Evolutionary conservation across 345 rosid genomes (phyloP).

Genomic region (Aquilaria sinensis): DNA sequence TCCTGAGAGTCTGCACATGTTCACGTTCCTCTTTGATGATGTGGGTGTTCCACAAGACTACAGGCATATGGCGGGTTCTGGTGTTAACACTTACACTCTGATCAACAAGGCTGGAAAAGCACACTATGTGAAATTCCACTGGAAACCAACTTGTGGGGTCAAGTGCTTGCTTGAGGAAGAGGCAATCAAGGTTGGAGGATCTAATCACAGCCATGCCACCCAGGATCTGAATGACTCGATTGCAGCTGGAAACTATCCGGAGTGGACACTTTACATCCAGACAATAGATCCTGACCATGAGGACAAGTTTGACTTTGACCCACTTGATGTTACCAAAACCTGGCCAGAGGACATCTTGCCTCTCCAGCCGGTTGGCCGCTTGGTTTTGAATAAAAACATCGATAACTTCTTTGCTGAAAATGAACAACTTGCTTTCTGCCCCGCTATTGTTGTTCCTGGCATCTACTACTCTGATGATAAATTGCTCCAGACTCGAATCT

Average conservation of each 20-base stretch:
- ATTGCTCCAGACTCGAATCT: conserved; percentile 77
- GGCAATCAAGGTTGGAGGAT: conserved; percentile 83
- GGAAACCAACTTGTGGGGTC: conserved; percentile 96
- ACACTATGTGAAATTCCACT: conserved; percentile 84
- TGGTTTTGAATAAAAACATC: conserved; percentile 94
- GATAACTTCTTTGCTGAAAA: conserved; percentile 95
- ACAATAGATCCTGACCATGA: conserved; percentile 79
- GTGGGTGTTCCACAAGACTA: conserved; percentile 88
- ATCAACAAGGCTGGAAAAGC: conserved; percentile 90
- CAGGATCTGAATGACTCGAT: conserved; percentile 90
- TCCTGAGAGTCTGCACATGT: conserved; percentile 92
- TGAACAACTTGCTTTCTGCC: conserved; percentile 94
- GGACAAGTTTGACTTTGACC: conserved; percentile 79
- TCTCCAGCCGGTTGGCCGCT: conserved; percentile 92
- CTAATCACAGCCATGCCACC: conserved; percentile 98
- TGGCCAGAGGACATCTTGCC: conserved; percentile 99
- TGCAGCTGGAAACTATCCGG: conserved; percentile 87
- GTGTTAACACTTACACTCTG: conserved; percentile 81
- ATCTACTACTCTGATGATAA: conserved; percentile 85
- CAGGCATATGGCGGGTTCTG: conserved; percentile 92
- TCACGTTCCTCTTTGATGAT: conserved; percentile 85
- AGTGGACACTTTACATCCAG: conserved; percentile 88
- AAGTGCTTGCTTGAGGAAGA: conserved; percentile 79
- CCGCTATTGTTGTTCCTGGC: conserved; percentile 91
- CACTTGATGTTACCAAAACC: conserved; percentile 92